Evolutionary conservation across 306 rosid genomes (phyloP).

Genomic region (Datisca glomerata): DNA sequence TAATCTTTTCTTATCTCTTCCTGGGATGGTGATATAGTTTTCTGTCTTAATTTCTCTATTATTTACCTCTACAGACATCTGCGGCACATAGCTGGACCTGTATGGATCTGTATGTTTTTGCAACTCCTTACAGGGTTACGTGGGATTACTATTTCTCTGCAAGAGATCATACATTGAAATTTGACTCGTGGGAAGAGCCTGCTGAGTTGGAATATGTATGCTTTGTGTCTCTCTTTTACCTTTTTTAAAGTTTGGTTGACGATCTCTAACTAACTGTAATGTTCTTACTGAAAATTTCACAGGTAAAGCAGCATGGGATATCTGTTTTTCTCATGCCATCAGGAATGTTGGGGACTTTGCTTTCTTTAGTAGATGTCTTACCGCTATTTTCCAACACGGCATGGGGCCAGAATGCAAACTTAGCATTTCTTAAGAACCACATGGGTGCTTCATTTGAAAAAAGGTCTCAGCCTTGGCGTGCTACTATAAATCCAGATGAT

Average conservation of each 20-base stretch:
- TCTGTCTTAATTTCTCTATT: background rate
- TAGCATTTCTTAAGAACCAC: conserved; percentile 70
- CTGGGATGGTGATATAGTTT: background rate
- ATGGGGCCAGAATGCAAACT: conserved; percentile 89
- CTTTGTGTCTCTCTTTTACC: conserved; percentile 3
- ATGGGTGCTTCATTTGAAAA: conserved; percentile 89
- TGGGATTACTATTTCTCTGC: conserved; percentile 95
- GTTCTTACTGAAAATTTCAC: conserved; percentile 21
- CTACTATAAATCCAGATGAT: conserved; percentile 62
- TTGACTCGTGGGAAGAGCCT: conserved; percentile 89
- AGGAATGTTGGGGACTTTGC: conserved; percentile 90
- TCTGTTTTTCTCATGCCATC: conserved; percentile 99
- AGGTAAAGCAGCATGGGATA: conserved; percentile 92
- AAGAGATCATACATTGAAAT: conserved; percentile 63
- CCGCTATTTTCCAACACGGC: conserved; percentile 79
- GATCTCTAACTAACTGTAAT: conserved; percentile 12
- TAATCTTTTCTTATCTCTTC: background rate
- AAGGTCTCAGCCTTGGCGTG: conserved; percentile 64
- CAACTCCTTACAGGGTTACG: conserved; percentile 87
- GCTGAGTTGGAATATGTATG: conserved; percentile 98
- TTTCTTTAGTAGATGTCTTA: conserved; percentile 72
- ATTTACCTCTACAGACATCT: conserved; percentile 40
- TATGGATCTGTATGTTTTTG: conserved; percentile 95
- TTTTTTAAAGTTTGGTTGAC: conserved; percentile 10
- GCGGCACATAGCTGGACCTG: conserved; percentile 98